phyloP scores from a whole-genome alignment of 108 stramenopile genomes.

The Skeletonema marinoi region DNA sequence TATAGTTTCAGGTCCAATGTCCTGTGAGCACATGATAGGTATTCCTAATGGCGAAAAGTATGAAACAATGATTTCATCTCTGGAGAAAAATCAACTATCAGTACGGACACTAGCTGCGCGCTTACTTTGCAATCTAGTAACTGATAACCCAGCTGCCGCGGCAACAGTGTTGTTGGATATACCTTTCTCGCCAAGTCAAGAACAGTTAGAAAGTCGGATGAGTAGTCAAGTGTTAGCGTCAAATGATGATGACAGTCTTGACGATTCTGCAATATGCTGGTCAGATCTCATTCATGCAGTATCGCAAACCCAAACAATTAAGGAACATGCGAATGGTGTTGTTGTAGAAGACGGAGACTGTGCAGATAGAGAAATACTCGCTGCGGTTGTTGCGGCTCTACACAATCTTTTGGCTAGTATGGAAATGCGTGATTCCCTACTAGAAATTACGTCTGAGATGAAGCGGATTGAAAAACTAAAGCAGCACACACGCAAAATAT shows the following conservation, averaged over 20 bases:
- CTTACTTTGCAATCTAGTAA: conserved; percentile 75
- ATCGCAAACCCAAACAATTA: conserved; percentile 14
- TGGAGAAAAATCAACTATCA: conserved; percentile 13
- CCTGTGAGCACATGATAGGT: not conserved
- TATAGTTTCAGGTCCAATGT: conserved; percentile 3
- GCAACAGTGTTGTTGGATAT: conserved; percentile 40
- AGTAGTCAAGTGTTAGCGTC: conserved; percentile 10
- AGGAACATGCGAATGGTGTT: not conserved
- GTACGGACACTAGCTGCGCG: conserved; percentile 53
- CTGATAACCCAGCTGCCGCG: conserved; percentile 57
- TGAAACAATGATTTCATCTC: not conserved
- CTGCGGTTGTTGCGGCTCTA: conserved; percentile 69
- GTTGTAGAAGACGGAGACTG: not conserved
- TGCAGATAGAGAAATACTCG: conserved; percentile 62
- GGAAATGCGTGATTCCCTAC: conserved; percentile 34
- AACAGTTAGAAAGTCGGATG: conserved; percentile 39
- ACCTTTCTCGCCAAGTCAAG: conserved; percentile 51
- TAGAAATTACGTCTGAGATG: conserved; percentile 30
- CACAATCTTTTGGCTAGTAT: conserved; percentile 60
- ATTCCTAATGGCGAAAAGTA: not conserved
- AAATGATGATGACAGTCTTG: not conserved
- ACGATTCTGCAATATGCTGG: conserved; percentile 59
- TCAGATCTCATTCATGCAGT: conserved; percentile 34
- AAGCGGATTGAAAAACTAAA: conserved; percentile 32
- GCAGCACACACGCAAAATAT: not conserved